A percentile compares a stretch with the other conserved stretches of the same genome.
Conservation (phyloP, 2,329 filamentous ascomycete genomes). For the Botrytis cinerea region DNA sequence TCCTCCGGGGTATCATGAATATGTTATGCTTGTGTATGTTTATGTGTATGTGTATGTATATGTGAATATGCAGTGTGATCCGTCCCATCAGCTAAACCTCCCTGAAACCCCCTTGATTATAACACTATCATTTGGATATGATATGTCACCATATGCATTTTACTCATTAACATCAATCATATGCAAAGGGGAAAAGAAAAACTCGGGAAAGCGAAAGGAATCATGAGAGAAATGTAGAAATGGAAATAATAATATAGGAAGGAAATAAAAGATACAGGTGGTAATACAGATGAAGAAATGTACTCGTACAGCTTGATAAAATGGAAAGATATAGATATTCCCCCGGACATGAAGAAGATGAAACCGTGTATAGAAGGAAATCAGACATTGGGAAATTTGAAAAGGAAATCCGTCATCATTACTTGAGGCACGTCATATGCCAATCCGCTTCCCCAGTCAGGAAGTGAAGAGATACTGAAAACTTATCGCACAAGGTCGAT, state of each 20-base stretch:
- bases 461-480: background rate
- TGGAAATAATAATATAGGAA: background rate
- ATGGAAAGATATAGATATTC: background rate
- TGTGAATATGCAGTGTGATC: constrained; percentile 5
- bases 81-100: constrained; percentile 4
- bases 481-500: background rate
- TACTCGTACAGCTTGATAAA: background rate
- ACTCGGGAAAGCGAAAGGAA: background rate
- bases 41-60: background rate
- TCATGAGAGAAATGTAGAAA: background rate
- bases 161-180: constrained; percentile 20
- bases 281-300: constrained; percentile 11
- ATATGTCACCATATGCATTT: constrained; percentile 18
- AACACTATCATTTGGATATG: constrained; percentile 1
- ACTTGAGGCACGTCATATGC: constrained; percentile 17
- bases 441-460: background rate
- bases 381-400: background rate
- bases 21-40: constrained; percentile 16
- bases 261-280: background rate
- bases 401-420: constrained; percentile 11
- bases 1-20: constrained; percentile 18
- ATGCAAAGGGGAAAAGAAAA: background rate
- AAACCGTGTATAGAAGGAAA: constrained; percentile 4
- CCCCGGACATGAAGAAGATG: constrained; percentile 3
- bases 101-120: background rate